phyloP scores from a whole-genome alignment of 495 filamentous ascomycete genomes.

The Physcia stellaris region DNA sequence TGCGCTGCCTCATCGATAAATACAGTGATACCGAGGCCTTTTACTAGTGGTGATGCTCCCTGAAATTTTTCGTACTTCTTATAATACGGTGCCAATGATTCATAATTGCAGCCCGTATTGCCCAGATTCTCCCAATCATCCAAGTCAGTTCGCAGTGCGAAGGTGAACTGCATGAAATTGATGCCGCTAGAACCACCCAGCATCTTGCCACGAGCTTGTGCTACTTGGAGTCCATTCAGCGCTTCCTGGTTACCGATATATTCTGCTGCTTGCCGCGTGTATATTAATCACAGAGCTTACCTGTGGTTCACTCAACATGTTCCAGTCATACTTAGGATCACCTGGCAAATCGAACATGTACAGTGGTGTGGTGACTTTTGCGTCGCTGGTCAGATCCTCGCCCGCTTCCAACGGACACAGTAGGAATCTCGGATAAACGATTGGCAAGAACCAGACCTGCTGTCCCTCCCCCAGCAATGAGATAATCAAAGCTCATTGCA shows the following conservation, averaged over 20 bases:
- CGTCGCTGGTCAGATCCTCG: constrained; percentile 17
- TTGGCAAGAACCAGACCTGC: constrained; percentile 23
- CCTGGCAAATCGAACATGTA: constrained; percentile 7
- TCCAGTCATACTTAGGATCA: constrained; percentile 19
- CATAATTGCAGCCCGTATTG: constrained; percentile 36
- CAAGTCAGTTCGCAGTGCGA: constrained; percentile 24
- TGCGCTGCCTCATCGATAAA: constrained; percentile 23
- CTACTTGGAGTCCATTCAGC: constrained; percentile 15
- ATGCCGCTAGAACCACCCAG: constrained; percentile 43
- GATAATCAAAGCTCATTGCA: constrained; percentile 12
- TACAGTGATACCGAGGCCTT: constrained; percentile 16
- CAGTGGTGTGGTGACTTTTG: constrained; percentile 1
- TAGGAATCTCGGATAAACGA: constrained; percentile 31
- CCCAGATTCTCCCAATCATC: constrained; percentile 37
- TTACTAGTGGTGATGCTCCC: constrained; percentile 16
- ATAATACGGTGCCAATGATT: constrained; percentile 29
- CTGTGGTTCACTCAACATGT: constrained; percentile 12
- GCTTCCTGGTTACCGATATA: constrained; percentile 5
- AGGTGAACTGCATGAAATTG: constrained; percentile 37
- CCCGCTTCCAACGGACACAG: constrained; percentile 34
- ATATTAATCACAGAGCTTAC: constrained; percentile 3
- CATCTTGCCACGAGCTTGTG: constrained; percentile 35
- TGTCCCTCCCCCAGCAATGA: constrained; percentile 25
- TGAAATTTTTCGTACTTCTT: constrained; percentile 28
- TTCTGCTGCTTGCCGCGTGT: not conserved